Percentiles rank a stretch among this genome's conserved stretches.
These are phyloP conservation scores for Pyricularia grisea DNA, from an alignment of 2,329 filamentous ascomycete genomes.

Conservation along the genomic window DNA sequence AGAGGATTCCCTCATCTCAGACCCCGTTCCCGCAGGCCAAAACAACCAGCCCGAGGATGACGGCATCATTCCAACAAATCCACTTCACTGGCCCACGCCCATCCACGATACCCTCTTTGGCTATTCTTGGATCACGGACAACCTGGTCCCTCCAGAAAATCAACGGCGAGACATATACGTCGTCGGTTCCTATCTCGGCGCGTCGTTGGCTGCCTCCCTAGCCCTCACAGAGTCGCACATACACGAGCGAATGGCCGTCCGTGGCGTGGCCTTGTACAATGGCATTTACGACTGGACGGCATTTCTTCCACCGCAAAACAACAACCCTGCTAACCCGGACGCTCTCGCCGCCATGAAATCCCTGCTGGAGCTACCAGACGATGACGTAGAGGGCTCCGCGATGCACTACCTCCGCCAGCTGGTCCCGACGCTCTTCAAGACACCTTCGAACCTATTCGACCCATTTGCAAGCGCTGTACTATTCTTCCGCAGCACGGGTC, in stretches of 20 bases:
- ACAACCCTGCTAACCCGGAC: constrained; percentile 22
- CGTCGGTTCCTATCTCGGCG: constrained; percentile 50
- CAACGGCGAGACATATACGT: constrained; percentile 34
- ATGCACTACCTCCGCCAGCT: constrained; percentile 26
- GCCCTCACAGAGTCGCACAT: constrained; percentile 45
- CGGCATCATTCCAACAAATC: constrained; percentile 8
- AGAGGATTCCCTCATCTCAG: neutral
- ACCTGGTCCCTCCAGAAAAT: constrained; percentile 26
- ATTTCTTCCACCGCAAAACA: constrained; percentile 43
- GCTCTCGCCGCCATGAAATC: neutral
- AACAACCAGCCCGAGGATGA: neutral
- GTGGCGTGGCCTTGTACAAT: constrained; percentile 46
- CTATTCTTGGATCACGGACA: constrained; percentile 41
- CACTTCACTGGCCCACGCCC: constrained; percentile 42
- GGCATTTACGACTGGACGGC: constrained; percentile 57
- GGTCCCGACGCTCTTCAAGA: constrained; percentile 31
- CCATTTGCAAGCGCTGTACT: constrained; percentile 48
- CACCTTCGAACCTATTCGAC: constrained; percentile 44
- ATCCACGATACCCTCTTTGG: constrained; percentile 46
- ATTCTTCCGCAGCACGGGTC: constrained; percentile 45
- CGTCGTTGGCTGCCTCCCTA: constrained; percentile 44
- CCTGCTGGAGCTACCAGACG: constrained; percentile 8
- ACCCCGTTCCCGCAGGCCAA: neutral
- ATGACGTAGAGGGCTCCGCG: constrained; percentile 23
- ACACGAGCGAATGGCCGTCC: constrained; percentile 33